Percentiles rank a stretch among this genome's conserved stretches.
phyloP scores from a whole-genome alignment of 2,329 filamentous ascomycete species.

The Neofusicoccum ribis region DNA sequence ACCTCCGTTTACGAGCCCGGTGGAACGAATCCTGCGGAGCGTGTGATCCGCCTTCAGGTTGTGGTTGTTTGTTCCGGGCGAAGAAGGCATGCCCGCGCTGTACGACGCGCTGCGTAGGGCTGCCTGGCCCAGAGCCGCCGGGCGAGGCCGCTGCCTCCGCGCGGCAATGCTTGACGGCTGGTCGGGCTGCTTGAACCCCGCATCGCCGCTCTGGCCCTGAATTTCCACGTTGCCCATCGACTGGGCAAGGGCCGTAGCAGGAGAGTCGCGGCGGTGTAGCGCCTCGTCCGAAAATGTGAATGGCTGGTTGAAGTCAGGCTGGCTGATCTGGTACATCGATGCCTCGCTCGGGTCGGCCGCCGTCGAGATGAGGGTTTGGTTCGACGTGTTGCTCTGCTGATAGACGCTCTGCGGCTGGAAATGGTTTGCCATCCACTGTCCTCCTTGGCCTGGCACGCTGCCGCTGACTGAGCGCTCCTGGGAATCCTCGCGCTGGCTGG shows the following conservation, averaged over 20 bases:
- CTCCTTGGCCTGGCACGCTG: not conserved
- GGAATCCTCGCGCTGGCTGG: slow-evolving; percentile 30
- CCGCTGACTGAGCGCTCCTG: slow-evolving; percentile 10
- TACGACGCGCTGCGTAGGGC: slow-evolving; percentile 46
- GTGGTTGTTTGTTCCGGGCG: slow-evolving; percentile 32
- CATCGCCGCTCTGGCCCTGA: slow-evolving; percentile 29
- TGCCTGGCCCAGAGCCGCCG: slow-evolving; percentile 41
- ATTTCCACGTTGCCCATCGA: slow-evolving; percentile 42
- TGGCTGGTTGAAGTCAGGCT: slow-evolving; percentile 34
- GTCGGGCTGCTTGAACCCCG: slow-evolving; percentile 38
- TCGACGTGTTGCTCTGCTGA: slow-evolving; percentile 38
- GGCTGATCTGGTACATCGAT: slow-evolving; percentile 32
- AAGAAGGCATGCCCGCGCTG: slow-evolving; percentile 41
- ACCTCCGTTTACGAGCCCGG: slow-evolving; percentile 47
- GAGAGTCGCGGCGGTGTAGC: slow-evolving; percentile 38
- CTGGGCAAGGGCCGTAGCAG: slow-evolving; percentile 39
- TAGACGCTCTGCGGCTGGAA: slow-evolving; percentile 35
- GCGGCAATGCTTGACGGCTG: slow-evolving; percentile 44
- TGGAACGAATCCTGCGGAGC: slow-evolving; percentile 51
- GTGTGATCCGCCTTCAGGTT: slow-evolving; percentile 33
- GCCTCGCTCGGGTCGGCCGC: slow-evolving; percentile 31
- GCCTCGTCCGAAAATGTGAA: slow-evolving; percentile 34
- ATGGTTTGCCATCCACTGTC: slow-evolving; percentile 23
- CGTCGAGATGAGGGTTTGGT: slow-evolving; percentile 35
- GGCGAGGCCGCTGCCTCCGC: slow-evolving; percentile 41